These are phyloP conservation scores for Ettlia oleoabundans DNA, from an alignment of 139 green algal species.

Conservation along the genomic window DNA sequence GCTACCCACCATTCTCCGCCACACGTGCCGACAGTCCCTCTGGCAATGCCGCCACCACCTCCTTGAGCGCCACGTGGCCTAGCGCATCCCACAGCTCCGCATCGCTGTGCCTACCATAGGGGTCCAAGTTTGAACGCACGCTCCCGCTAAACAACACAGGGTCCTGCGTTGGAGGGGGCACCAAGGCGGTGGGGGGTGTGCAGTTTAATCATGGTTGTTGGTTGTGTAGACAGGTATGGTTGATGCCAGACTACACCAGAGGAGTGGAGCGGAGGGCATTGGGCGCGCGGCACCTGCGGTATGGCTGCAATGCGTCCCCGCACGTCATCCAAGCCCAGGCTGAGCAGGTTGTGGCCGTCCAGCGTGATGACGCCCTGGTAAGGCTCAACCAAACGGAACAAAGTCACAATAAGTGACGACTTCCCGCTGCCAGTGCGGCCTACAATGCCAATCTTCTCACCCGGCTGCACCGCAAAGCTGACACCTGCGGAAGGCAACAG, in stretches of 20 bases:
- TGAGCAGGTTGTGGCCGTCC: constrained; percentile 84
- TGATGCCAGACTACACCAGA: too few relatives aligned
- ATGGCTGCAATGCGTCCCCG: constrained; percentile 82
- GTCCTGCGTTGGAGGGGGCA: constrained; percentile 65
- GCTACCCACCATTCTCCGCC: constrained; percentile 63
- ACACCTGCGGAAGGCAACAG: constrained; percentile 42
- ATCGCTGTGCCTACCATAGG: constrained; percentile 77
- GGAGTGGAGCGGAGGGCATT: too few relatives aligned
- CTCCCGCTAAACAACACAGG: constrained; percentile 91
- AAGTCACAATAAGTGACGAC: constrained; percentile 79
- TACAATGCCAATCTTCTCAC: constrained; percentile 83
- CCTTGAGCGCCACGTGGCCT: constrained; percentile 73
- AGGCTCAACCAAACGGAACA: constrained; percentile 90
- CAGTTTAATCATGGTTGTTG: neutral
- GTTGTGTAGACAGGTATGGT: too few relatives aligned
- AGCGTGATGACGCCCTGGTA: constrained; percentile 72
- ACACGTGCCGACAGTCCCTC: constrained; percentile 62
- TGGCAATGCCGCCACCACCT: constrained; percentile 29
- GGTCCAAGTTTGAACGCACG: constrained; percentile 94
- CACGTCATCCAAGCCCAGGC: constrained; percentile 80
- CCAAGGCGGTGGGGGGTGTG: too few relatives aligned
- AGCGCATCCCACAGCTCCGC: constrained; percentile 82
- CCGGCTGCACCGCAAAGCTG: constrained; percentile 53
- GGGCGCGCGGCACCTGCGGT: constrained; percentile 75
- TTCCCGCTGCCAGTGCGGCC: constrained; percentile 92